phyloP scores from a whole-genome alignment of 2,329 filamentous ascomycete genomes.

The Hortaea sp. region DNA sequence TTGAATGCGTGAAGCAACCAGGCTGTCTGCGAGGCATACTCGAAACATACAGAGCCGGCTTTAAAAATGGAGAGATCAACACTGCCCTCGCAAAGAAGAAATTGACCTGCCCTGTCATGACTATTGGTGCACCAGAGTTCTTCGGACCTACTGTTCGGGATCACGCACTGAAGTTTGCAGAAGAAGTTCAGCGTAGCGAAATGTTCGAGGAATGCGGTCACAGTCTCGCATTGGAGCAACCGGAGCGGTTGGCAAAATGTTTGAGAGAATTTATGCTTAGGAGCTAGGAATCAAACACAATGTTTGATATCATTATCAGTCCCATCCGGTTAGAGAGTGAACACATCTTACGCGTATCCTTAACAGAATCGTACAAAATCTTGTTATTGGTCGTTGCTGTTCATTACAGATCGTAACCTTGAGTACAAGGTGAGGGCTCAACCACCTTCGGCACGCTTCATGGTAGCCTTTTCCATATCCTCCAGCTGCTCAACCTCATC shows the following conservation, averaged over 20 bases:
- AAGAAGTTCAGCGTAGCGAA: constrained; percentile 20
- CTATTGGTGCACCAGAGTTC: constrained; percentile 27
- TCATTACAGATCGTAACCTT: too few relatives aligned
- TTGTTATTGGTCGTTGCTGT: background rate
- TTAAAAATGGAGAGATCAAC: constrained; percentile 25
- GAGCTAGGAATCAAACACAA: too few relatives aligned
- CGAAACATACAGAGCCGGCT: constrained; percentile 25
- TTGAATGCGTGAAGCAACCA: constrained; percentile 23
- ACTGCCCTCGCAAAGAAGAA: constrained; percentile 19
- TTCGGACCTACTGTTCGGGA: constrained; percentile 25
- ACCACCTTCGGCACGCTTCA: background rate
- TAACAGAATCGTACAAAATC: background rate
- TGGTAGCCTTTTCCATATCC: background rate
- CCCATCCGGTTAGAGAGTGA: too few relatives aligned
- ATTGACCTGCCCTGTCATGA: constrained; percentile 24
- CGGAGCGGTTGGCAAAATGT: constrained; percentile 18
- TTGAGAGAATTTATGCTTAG: constrained; percentile 18
- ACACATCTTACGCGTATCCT: too few relatives aligned
- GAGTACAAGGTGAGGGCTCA: too few relatives aligned
- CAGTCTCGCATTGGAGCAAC: constrained; percentile 26
- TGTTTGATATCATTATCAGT: too few relatives aligned
- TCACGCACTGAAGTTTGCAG: constrained; percentile 21
- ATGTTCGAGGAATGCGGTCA: constrained; percentile 28
- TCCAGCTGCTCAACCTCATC: background rate
- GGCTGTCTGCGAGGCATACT: constrained; percentile 25